Evolutionary conservation across 495 filamentous ascomycete species (phyloP).

Genomic region (Annulohypoxylon nitens): DNA sequence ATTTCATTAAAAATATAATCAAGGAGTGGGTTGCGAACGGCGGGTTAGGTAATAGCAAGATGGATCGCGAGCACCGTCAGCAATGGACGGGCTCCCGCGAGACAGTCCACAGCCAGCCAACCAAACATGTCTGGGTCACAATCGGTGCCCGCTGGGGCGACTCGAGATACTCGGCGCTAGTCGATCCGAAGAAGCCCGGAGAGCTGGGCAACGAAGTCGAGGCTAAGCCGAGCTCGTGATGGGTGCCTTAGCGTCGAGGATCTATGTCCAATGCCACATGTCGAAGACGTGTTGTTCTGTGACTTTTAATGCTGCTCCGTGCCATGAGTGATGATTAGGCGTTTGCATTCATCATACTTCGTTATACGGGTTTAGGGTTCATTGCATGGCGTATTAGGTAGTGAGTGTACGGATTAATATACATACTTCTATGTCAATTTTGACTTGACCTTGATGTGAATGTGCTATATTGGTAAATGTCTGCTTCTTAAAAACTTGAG

Average conservation of each 20-base stretch:
- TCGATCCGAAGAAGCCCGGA: constrained; percentile 64
- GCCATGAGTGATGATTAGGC: constrained; percentile 42
- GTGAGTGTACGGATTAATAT: constrained; percentile 24
- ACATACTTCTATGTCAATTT: constrained; percentile 21
- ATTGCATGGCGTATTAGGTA: constrained; percentile 46
- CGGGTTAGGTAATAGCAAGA: constrained; percentile 72
- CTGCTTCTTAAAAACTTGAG: neutral
- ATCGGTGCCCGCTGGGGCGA: constrained; percentile 84
- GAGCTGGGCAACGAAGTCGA: constrained; percentile 65
- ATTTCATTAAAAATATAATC: constrained; percentile 77
- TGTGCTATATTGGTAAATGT: neutral
- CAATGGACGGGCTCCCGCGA: constrained; percentile 78
- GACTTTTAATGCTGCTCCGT: constrained; percentile 14
- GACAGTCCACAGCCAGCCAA: constrained; percentile 66
- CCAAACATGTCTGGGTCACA: constrained; percentile 86
- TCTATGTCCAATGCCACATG: constrained; percentile 2
- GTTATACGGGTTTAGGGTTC: constrained; percentile 19
- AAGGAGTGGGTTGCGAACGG: constrained; percentile 79
- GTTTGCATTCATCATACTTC: constrained; percentile 38
- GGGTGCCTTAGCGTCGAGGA: neutral
- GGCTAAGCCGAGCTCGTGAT: constrained; percentile 30
- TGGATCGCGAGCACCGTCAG: constrained; percentile 64
- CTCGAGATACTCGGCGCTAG: constrained; percentile 62
- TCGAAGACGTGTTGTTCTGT: neutral
- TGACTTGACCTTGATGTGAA: neutral